Conservation (phyloP, 164 flowering plant genomes). For the Berberis vulgaris region DNA sequence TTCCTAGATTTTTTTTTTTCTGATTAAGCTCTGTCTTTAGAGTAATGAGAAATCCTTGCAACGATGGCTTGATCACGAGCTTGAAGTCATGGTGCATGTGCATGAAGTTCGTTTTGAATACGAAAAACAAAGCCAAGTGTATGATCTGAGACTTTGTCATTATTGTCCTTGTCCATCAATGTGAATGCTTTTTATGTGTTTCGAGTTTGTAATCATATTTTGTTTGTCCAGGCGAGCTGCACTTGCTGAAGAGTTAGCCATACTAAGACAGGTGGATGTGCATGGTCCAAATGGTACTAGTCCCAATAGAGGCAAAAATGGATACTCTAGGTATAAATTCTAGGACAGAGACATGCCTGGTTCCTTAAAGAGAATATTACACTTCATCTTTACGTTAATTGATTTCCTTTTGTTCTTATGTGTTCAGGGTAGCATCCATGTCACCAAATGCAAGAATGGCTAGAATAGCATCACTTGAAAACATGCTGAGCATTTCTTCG, state of each 20-base stretch:
- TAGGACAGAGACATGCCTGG: neutral
- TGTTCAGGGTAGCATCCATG: slow-evolving; percentile 65
- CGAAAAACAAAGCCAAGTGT: slow-evolving; percentile 99
- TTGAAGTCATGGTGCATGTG: slow-evolving; percentile 96
- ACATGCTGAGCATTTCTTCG: slow-evolving; percentile 81
- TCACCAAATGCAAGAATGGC: slow-evolving; percentile 89
- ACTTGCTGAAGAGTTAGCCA: slow-evolving; percentile 80
- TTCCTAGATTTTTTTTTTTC: neutral
- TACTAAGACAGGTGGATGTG: slow-evolving; percentile 74
- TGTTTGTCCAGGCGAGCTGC: slow-evolving; percentile 69
- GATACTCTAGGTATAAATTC: slow-evolving; percentile 50
- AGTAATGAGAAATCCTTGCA: slow-evolving; percentile 85
- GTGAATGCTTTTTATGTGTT: neutral
- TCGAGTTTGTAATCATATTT: neutral
- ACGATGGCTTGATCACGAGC: slow-evolving; percentile 96
- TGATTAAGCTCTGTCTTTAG: slow-evolving; percentile 21
- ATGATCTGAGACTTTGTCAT: slow-evolving; percentile 18
- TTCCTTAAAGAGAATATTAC: neutral
- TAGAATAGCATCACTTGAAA: slow-evolving; percentile 86
- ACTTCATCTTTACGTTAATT: neutral
- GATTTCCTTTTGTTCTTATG: slow-evolving; percentile 1
- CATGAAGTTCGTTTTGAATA: slow-evolving; percentile 98
- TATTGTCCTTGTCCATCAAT: slow-evolving; percentile 1
- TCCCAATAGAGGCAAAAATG: slow-evolving; percentile 88
- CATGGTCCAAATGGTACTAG: slow-evolving; percentile 70